A percentile compares a stretch with the other conserved stretches of the same genome.
phyloP scores from a whole-genome alignment of 2,329 filamentous ascomycete genomes.

The Arthroderma sp. region DNA sequence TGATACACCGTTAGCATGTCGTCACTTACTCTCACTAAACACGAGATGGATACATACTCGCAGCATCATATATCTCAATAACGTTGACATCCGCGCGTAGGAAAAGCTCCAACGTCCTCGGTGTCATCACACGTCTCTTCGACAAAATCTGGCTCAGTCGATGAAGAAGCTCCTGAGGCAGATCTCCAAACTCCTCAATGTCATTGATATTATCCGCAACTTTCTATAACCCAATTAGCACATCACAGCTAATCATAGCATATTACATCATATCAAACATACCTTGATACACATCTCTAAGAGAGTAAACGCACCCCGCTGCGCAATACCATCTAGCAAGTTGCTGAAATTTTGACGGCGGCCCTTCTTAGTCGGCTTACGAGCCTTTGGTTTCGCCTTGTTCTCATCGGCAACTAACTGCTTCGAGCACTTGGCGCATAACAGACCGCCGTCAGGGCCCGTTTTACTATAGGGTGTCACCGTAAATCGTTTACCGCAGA shows the following conservation, averaged over 20 bases:
- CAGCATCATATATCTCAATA: slow-evolving; percentile 49
- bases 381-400: slow-evolving; percentile 40
- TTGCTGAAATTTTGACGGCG: slow-evolving; percentile 71
- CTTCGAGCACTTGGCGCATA: slow-evolving; percentile 71
- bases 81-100: slow-evolving; percentile 40
- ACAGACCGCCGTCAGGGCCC: slow-evolving; percentile 69
- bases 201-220: slow-evolving; percentile 50
- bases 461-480: slow-evolving; percentile 80
- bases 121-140: slow-evolving; percentile 45
- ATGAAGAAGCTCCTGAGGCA: slow-evolving; percentile 44
- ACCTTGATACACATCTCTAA: slow-evolving; percentile 47
- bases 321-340: slow-evolving; percentile 58
- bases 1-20: slow-evolving; percentile 16
- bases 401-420: slow-evolving; percentile 56
- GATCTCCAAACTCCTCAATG: slow-evolving; percentile 51
- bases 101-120: slow-evolving; percentile 33
- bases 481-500: slow-evolving; percentile 77
- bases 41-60: slow-evolving; percentile 29
- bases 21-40: neutral
- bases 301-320: slow-evolving; percentile 30
- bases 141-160: slow-evolving; percentile 51
- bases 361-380: slow-evolving; percentile 42
- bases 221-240: slow-evolving; percentile 26
- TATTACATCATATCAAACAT: neutral
- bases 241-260: neutral